Base-by-base conservation (phyloP, 306 rosid genomes). In the Carpinus viminea region DNA sequence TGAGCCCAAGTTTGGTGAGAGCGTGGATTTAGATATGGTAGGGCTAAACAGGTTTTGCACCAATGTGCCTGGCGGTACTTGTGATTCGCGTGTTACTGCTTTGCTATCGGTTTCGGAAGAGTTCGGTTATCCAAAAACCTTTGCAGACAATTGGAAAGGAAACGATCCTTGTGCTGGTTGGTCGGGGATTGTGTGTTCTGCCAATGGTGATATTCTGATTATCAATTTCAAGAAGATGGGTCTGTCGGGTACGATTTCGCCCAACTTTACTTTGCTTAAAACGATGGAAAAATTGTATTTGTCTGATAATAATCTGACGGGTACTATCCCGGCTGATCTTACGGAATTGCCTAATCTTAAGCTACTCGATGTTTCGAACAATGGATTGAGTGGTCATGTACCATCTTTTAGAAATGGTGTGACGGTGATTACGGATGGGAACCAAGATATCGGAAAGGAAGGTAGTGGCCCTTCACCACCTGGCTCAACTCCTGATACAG, bases 111-210 rank as follows among this genome's bases (percentile, higher is more conserved):
- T 82, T 50, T 76, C 75, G 51, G 80, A 88, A 59, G 85, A 87
- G 17, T 54, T 90, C 61, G 88, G 85, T 52, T 95, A 87, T 70
- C 99, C 99, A 10, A 46, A 59, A n/a, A 57, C 0, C 10, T 87
- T 95, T 74, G 98, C 97, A 12, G 57, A 72, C 2, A 79, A 43
- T 78, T 95, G 99, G 98, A 18, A 54, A 26, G 93, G 92, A 12
- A 87, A 95, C 74, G 90, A 93, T 76, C 96, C 99, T 9, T 95
- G 99, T 85, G 21, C 11, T 3, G 64, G 20, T 38, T 95, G 97
- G 95, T 46, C 5, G 2, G 98, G 97, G 16, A 20, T 95, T 62
- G 0, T 69, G 12, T 95, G 98, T 31, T 31, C 34, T 79, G 10
- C 20, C 2, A 16, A 8, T 7, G 75, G 75, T 1, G 83, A 87